Conservation (phyloP, 257 asterid species). For the Agastache rugosa region DNA sequence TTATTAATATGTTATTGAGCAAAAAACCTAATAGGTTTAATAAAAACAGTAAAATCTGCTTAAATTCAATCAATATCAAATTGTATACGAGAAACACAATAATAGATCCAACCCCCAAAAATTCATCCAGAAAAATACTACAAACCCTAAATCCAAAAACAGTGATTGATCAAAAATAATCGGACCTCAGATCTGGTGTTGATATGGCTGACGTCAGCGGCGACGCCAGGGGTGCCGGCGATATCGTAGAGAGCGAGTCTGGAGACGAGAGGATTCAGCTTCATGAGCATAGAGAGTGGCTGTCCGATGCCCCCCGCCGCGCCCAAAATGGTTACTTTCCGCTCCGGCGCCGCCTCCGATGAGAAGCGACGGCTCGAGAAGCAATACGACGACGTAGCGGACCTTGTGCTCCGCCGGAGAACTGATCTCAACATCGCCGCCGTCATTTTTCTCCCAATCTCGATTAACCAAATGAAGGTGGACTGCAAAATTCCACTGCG, state of each 20-base stretch:
- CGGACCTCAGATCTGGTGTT: slow-evolving; percentile 87
- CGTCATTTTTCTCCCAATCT: slow-evolving; percentile 38
- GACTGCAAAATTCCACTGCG: neutral
- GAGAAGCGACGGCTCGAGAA: slow-evolving; percentile 51
- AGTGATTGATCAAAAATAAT: neutral
- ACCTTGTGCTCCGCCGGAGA: slow-evolving; percentile 45
- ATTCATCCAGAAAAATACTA: neutral
- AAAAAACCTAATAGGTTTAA: neutral
- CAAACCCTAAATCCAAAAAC: neutral
- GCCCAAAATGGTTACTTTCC: slow-evolving; percentile 79
- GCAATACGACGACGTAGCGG: slow-evolving; percentile 46
- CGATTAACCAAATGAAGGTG: neutral
- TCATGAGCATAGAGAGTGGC: slow-evolving; percentile 85
- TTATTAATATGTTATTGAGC: neutral
- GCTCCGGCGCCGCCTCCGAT: slow-evolving; percentile 62
- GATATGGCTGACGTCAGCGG: slow-evolving; percentile 92
- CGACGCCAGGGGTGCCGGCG: slow-evolving; percentile 88
- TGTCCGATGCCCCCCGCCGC: slow-evolving; percentile 97
- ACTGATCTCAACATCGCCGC: slow-evolving; percentile 68
- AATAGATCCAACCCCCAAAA: neutral
- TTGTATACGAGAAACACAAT: neutral
- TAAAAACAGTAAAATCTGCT: neutral
- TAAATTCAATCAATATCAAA: neutral
- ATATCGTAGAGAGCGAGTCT: slow-evolving; percentile 81
- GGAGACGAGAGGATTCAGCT: slow-evolving; percentile 81